Base-by-base conservation (phyloP, 2,329 filamentous ascomycete species). In the Aspergillus brasiliensis region DNA sequence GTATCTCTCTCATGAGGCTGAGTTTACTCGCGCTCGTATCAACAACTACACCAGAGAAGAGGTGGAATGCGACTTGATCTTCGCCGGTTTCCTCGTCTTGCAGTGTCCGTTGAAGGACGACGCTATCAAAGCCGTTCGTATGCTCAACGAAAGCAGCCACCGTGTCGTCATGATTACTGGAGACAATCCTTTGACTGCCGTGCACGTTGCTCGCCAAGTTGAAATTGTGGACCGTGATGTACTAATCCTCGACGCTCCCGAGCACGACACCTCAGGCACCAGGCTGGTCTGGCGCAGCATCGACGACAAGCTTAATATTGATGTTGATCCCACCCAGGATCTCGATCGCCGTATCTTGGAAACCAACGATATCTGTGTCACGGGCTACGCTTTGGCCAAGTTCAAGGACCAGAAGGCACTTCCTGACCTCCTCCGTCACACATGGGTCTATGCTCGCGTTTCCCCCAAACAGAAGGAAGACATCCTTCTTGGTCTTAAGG, bases 381-480 rank as follows among this genome's bases (percentile, higher is more conserved):
- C 95, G 57, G 95, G 95, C 58, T 97, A 97, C 74, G 95, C 95
- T 44, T 82, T 99, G 55, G 85, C 89, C 55, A 95, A 96, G 75
- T 96, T 96, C 82, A 91, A 90, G 77, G 91, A 86, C 58, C 90
- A 97, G 72, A 77, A 85, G 58, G 92, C 88, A 51, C 90, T 93
- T 78, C 82, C 85, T 56, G 86, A 91, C 57, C 83, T 99, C 53
- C 84, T 98, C 31, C 89, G 93, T 52, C 86, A 98, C 77, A 88
- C 93, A 13, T 99, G 95, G 95, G 95, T 99, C 4, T 99, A 99
- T 73, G 95, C 95, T 66, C 92, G 95, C 71, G 95, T 99, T 8
- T 99, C 95, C 1, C 95, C 95, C 8, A 97, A 97, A 83, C 95
- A 99, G 73, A 99, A 99, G 81, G 95, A 99, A 77, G 93, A 98